A percentile compares a stretch with the other conserved stretches of the same genome.
Conservation (phyloP, 768 basidiomycete genomes). For the Leccinum uliginosum region DNA sequence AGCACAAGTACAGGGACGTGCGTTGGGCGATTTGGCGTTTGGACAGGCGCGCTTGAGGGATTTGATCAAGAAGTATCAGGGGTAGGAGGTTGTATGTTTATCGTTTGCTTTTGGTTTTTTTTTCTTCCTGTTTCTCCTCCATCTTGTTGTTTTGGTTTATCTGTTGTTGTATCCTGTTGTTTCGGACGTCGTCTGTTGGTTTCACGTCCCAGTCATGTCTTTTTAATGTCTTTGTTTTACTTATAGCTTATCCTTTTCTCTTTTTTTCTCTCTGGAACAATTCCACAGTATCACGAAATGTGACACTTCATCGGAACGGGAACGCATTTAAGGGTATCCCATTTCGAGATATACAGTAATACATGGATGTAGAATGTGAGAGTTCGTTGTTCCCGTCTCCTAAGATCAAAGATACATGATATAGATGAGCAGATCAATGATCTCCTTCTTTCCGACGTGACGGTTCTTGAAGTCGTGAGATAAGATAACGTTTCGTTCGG, state of each 20-base stretch:
- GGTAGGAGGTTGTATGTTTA: slow-evolving; percentile 10
- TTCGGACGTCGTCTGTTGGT: neutral
- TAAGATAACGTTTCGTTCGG: neutral
- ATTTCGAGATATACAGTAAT: neutral
- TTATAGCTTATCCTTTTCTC: neutral
- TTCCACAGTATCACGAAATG: neutral
- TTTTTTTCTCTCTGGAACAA: neutral
- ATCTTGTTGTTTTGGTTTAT: neutral
- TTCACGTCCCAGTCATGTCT: neutral
- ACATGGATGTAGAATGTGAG: neutral
- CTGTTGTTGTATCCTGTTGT: neutral
- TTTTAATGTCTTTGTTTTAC: neutral
- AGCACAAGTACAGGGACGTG: slow-evolving; percentile 9
- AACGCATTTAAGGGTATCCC: neutral
- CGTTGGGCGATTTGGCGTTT: slow-evolving; percentile 54
- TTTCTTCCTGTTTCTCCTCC: too few species aligned
- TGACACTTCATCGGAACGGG: too few species aligned
- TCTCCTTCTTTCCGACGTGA: neutral
- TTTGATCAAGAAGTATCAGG: slow-evolving; percentile 80
- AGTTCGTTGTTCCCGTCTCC: neutral
- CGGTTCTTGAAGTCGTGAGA: neutral
- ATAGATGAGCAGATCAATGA: neutral
- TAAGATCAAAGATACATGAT: neutral
- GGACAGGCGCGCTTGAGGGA: slow-evolving; percentile 74
- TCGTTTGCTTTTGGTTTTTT: neutral